Conservation (phyloP, 805 yeast species). For the Metschnikowia cubensis region DNA sequence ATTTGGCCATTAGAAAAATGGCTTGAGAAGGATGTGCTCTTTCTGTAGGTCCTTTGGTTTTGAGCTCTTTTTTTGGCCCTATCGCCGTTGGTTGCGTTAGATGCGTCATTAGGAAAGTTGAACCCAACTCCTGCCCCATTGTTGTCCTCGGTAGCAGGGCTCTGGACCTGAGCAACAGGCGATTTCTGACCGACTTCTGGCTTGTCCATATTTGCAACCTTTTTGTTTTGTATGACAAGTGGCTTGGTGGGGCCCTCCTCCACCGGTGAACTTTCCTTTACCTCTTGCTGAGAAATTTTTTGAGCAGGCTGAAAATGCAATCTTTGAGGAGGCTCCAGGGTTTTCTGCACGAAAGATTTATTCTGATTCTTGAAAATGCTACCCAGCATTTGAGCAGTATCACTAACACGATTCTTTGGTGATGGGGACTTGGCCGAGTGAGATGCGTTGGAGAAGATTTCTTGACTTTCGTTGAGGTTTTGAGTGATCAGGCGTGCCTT, state of each 20-base stretch:
- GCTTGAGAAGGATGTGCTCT: conserved; percentile 11
- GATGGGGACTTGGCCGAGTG: background rate
- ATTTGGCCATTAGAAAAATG: conserved; percentile 31
- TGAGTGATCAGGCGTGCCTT: background rate
- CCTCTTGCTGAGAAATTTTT: background rate
- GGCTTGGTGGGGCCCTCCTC: background rate
- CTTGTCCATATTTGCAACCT: background rate
- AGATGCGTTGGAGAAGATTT: background rate
- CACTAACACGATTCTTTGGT: background rate
- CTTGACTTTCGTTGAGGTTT: background rate
- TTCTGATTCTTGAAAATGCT: background rate
- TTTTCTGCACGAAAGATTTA: background rate
- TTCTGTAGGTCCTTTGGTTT: conserved; percentile 11
- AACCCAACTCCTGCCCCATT: conserved; percentile 34
- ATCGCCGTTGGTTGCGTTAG: conserved; percentile 32
- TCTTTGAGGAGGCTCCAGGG: background rate
- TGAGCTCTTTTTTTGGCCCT: conserved; percentile 8
- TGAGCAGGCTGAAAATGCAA: background rate
- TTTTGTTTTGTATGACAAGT: background rate
- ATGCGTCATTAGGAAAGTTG: conserved; percentile 34
- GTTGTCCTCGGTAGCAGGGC: conserved; percentile 21
- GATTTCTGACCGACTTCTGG: background rate
- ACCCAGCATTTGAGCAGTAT: background rate
- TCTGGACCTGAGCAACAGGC: background rate
- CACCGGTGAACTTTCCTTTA: background rate